These are phyloP conservation scores for Rhizopus arrhizus DNA, from an alignment of 371 early-diverging fungal species.

Conservation along the genomic window DNA sequence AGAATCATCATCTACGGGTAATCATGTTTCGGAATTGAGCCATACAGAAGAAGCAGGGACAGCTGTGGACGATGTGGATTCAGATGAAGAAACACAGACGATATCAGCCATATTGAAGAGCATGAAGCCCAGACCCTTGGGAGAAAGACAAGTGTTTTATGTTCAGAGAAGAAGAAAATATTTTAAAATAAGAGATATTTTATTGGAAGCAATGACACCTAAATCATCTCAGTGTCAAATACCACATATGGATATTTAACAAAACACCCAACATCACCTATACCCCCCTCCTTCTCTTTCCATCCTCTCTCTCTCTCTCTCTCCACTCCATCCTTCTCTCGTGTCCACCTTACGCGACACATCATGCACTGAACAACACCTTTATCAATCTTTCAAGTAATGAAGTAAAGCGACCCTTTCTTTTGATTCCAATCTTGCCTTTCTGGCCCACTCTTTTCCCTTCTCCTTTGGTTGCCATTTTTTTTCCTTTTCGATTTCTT, in stretches of 20 bases:
- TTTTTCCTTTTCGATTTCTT: slow-evolving; percentile 23
- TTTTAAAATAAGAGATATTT: slow-evolving; percentile 63
- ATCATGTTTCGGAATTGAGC: too few relatives aligned
- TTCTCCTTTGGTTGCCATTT: slow-evolving; percentile 12
- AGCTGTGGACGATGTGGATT: slow-evolving; percentile 38
- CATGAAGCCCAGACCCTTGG: slow-evolving; percentile 63
- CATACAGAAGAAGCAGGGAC: slow-evolving; percentile 9
- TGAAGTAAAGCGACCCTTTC: slow-evolving; percentile 20
- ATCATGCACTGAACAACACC: too few relatives aligned
- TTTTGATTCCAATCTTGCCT: slow-evolving; percentile 24
- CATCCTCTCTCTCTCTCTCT: too few relatives aligned
- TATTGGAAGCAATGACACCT: slow-evolving; percentile 69
- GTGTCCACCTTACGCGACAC: too few relatives aligned
- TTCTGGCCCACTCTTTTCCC: slow-evolving; percentile 33
- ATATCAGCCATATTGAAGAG: slow-evolving; percentile 57
- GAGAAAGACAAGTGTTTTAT: slow-evolving; percentile 50
- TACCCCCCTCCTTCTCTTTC: too few relatives aligned
- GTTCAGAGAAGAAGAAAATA: slow-evolving; percentile 64
- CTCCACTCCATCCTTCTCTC: too few relatives aligned
- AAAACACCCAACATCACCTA: background rate
- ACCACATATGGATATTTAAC: background rate
- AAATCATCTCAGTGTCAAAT: slow-evolving; percentile 30
- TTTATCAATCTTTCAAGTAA: slow-evolving; percentile 12
- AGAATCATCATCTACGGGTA: background rate
- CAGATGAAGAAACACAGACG: slow-evolving; percentile 70